Percentiles rank a stretch among this genome's conserved stretches.
Conservation (phyloP, 305 asterid genomes). For the Fraxinus baroniana region DNA sequence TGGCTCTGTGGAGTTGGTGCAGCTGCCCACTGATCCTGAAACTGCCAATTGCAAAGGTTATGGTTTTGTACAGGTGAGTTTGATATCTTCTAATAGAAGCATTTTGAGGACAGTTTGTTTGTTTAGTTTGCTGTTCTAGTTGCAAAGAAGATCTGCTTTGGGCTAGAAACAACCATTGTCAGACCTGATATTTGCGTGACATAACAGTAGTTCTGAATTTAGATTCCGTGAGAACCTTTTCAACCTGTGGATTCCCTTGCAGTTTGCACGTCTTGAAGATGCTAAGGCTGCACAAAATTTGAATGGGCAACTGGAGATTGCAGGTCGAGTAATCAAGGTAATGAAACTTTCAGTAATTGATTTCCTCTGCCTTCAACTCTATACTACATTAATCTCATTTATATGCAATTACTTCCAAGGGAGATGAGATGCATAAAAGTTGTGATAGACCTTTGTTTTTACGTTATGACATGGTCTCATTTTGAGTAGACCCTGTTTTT, state of each 20-base stretch:
- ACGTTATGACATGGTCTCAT: neutral
- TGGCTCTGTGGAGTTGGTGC: constrained; percentile 73
- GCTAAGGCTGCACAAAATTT: constrained; percentile 70
- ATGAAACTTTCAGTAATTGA: constrained; percentile 12
- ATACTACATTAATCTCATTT: neutral
- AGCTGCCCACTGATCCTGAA: constrained; percentile 63
- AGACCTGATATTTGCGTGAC: neutral
- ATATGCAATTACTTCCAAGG: neutral
- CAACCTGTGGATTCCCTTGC: constrained; percentile 23
- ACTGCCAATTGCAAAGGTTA: constrained; percentile 66
- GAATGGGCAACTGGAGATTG: constrained; percentile 70
- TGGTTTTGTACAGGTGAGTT: constrained; percentile 68
- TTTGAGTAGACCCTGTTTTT: neutral
- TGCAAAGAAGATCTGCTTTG: constrained; percentile 14
- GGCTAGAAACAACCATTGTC: neutral
- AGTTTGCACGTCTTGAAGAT: constrained; percentile 76
- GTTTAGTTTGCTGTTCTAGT: constrained; percentile 16
- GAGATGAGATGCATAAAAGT: constrained; percentile 21
- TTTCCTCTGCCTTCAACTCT: neutral
- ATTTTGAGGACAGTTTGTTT: constrained; percentile 16
- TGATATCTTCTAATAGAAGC: constrained; percentile 19
- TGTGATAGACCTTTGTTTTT: constrained; percentile 8
- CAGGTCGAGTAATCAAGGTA: constrained; percentile 71
- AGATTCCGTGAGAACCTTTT: constrained; percentile 7
- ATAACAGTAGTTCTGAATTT: neutral